A percentile compares a stretch with the other conserved stretches of the same genome.
Conservation (phyloP, 371 early-diverging fungal genomes). For the Apophysomyces trapeziformis region DNA sequence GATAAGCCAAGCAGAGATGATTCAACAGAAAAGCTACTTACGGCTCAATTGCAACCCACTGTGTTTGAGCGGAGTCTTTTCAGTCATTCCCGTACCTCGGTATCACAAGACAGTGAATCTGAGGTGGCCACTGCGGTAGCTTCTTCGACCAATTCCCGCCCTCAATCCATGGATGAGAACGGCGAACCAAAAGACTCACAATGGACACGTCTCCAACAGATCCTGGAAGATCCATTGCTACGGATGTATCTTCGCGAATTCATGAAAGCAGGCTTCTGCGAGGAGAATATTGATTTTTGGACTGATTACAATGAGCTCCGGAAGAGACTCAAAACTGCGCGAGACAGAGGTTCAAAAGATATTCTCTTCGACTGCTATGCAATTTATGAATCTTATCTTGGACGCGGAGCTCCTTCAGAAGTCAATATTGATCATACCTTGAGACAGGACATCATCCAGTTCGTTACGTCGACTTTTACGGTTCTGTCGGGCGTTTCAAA, state of each 20-base stretch:
- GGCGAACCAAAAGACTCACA: conserved; percentile 52
- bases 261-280: conserved; percentile 67
- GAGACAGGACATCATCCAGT: conserved; percentile 40
- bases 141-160: neutral
- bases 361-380: conserved; percentile 54
- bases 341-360: conserved; percentile 24
- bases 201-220: conserved; percentile 54
- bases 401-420: conserved; percentile 50
- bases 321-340: conserved; percentile 23
- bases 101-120: conserved; percentile 6
- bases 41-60: neutral
- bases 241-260: conserved; percentile 65
- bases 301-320: conserved; percentile 51
- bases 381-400: conserved; percentile 63
- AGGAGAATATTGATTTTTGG: conserved; percentile 76
- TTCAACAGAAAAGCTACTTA: neutral
- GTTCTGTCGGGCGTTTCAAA: conserved; percentile 20
- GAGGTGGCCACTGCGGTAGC: neutral
- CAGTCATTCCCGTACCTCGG: neutral
- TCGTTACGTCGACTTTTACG: conserved; percentile 34
- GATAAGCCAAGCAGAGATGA: neutral
- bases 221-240: conserved; percentile 57
- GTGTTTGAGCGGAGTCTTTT: neutral
- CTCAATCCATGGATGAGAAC: conserved; percentile 3
- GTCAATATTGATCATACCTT: conserved; percentile 59